Evolutionary conservation across 1,139 yeast species (phyloP), one percentile per base, ranked within the genome.

Genomic region (Suhomyces yuchorum): DNA sequence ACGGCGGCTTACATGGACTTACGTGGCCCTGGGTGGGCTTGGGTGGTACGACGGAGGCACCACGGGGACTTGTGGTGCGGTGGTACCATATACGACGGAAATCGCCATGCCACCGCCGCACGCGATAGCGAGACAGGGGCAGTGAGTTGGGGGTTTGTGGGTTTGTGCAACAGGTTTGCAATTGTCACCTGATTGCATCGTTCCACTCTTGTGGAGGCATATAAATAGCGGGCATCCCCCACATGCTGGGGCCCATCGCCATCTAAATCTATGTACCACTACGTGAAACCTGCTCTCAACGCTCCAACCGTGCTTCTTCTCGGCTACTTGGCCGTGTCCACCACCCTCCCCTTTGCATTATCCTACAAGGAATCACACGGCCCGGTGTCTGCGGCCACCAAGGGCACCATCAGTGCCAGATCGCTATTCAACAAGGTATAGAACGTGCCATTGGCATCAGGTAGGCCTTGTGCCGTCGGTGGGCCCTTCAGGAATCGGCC

Each of bases 331-430:
- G 70, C 75, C 3, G 47, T 72, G 8, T 71, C 78, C 6, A 62
- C 76, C 35, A 72, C 78, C 11, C 53, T 70, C 40, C 80, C 80
- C 4, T 75, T 75, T 49, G 54, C 69, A 40, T 71, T 73, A 49
- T 73, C 78, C 7, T 75, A 75, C 55, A 71, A 67, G 51, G 80
- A 75, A 51, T 58, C 74, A 9, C 56, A 52, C 30, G 51, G 53
- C 38, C 53, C 55, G 37, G 56, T 49, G 17, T 58, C 56, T 18
- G 51, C 55, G 11, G 56, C 59, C 40, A 52, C 56, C 49, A 74
- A 73, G 51, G 78, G 78, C 2, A 65, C 68, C 33, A 63, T 69
- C 24, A 71, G 66, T 48, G 61, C 72, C 37, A 65, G 80, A 51
- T 60, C 74, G 33, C 65, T 75, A 44, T 73, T 74, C 53, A 70